Evolutionary conservation across 768 basidiomycete genomes (phyloP), one percentile per base, ranked within the genome.

Genomic region (Sporobolomyces phaffii): DNA sequence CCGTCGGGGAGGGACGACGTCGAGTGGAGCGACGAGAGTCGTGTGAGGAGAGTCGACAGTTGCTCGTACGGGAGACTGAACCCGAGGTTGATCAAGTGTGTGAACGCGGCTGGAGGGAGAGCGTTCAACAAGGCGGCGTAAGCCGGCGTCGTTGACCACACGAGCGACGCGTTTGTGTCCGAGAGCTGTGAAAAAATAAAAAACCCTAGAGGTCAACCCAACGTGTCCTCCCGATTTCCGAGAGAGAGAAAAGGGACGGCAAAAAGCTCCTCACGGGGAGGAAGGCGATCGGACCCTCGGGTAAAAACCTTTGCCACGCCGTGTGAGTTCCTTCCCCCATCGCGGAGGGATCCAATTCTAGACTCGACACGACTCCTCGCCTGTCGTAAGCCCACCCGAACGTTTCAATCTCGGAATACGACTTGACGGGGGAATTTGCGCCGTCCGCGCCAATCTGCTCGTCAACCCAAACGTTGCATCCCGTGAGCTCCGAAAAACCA

Each of bases 201-300:
- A n/a, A n/a, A n/a, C n/a, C n/a, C n/a, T n/a, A n/a, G n/a, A n/a
- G n/a, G n/a, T n/a, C n/a, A n/a, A n/a, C n/a, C n/a, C 28, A n/a
- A 40, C 17, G 28, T 45, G 26, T 45, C 53, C 7, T 2, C 15
- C 11, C 24, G n/a, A n/a, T n/a, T n/a, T n/a, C n/a, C n/a, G n/a
- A n/a, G n/a, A n/a, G n/a, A n/a, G n/a, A 13, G 50, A 1, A 17
- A 43, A 28, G 20, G 6, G 11, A 2, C 53, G 54, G n/a, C 26
- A 60, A 20, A 50, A 24, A 54, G n/a, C 18, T 5, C 33, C 73
- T 36, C 40, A 77, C 71, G 0, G 94, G 96, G 26, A 98, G 83
- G 80, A 96, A 98, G 0, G 93, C 93, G 47, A 98, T 87, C 3
- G 94, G 94, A 0, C 96, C 94, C 7, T 91, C 91, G 3, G 92